These are phyloP conservation scores for Coemansia guatemalensis DNA, from an alignment of 192 early-diverging fungal species.

Conservation along the genomic window DNA sequence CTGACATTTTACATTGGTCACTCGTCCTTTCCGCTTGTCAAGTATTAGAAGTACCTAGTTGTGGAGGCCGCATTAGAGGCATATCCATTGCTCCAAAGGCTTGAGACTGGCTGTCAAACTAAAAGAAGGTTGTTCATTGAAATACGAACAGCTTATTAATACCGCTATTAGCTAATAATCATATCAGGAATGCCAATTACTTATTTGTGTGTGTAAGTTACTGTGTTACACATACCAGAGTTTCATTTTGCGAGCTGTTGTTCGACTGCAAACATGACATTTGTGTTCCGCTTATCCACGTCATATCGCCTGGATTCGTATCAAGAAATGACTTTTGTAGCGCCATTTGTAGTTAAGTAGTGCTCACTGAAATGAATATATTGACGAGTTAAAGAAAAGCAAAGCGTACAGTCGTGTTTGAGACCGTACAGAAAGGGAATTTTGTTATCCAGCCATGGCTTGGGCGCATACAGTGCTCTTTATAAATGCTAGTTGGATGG, in stretches of 20 bases:
- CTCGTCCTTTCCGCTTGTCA: neutral
- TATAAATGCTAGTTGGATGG: neutral
- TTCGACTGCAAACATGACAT: slow-evolving; percentile 18
- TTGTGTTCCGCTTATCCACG: slow-evolving; percentile 23
- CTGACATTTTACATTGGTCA: neutral
- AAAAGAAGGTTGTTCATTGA: neutral
- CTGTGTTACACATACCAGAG: slow-evolving; percentile 22
- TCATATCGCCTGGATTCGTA: slow-evolving; percentile 8
- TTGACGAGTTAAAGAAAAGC: neutral
- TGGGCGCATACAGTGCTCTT: neutral
- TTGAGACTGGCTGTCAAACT: slow-evolving; percentile 40
- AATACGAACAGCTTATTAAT: neutral
- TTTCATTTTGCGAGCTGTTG: slow-evolving; percentile 42
- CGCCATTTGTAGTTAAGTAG: slow-evolving; percentile 12
- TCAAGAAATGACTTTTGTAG: slow-evolving; percentile 46
- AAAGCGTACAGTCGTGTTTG: neutral
- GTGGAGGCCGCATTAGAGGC: slow-evolving; percentile 1
- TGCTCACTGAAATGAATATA: neutral
- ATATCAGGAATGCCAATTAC: neutral
- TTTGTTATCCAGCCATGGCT: neutral
- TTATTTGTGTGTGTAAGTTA: neutral
- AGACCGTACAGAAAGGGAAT: neutral
- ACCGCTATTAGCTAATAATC: neutral
- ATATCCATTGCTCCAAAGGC: slow-evolving; percentile 16
- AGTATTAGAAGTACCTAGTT: slow-evolving; percentile 12